phyloP scores from a whole-genome alignment of 352 stramenopile genomes.

The Globisporangium rhizosaccharum region DNA sequence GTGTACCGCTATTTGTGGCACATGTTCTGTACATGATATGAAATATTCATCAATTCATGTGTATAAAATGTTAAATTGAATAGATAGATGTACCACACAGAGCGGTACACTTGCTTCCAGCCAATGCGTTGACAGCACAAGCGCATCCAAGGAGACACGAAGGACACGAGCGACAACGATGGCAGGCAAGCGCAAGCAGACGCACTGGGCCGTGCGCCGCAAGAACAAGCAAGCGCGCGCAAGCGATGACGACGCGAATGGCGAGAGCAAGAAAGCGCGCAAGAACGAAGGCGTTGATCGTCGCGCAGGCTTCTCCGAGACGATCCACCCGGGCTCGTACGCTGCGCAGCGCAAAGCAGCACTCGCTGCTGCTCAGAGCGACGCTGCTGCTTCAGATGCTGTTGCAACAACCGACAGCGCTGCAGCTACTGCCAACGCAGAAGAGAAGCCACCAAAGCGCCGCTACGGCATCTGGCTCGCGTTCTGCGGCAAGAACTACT shows the following conservation, averaged over 20 bases:
- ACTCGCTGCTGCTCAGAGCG: conserved; percentile 3
- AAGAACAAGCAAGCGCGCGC: conserved; percentile 68
- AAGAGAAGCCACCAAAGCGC: conserved; percentile 35
- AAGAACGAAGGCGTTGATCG: conserved; percentile 30
- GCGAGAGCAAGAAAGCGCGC: conserved; percentile 17
- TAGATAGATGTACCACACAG: background rate
- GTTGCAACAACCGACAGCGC: background rate
- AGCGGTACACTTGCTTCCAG: background rate
- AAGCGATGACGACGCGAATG: conserved; percentile 13
- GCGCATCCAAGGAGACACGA: background rate
- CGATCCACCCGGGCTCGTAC: conserved; percentile 74
- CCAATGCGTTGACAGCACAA: background rate
- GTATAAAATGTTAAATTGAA: background rate
- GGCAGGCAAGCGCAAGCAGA: conserved; percentile 55
- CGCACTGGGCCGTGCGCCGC: conserved; percentile 64
- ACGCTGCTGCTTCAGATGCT: background rate
- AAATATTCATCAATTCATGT: no score
- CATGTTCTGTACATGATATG: background rate
- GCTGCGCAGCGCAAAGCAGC: conserved; percentile 35
- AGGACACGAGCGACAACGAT: conserved; percentile 5
- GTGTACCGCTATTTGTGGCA: background rate
- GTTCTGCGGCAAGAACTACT: conserved; percentile 88
- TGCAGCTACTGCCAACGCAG: background rate
- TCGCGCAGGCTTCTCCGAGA: conserved; percentile 49
- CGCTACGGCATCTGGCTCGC: conserved; percentile 82